Conservation (phyloP, 1,284 basidiomycete species). For the Puccinia sorghi region DNA sequence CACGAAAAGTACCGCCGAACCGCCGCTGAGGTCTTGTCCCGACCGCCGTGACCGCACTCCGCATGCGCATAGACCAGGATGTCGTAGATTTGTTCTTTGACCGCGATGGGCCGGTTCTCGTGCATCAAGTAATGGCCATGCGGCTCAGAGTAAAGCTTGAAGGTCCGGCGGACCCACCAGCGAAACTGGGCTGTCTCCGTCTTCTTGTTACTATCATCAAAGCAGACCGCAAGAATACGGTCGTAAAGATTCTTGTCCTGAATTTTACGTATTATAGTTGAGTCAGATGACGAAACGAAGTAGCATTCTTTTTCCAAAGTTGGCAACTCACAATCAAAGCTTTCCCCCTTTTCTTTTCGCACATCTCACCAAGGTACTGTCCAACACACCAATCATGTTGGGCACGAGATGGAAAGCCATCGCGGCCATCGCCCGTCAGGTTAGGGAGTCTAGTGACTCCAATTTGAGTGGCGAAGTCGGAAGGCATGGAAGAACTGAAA, state of each 20-base stretch:
- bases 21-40: constrained; percentile 67
- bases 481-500: constrained; percentile 27
- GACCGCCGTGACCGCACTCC: constrained; percentile 68
- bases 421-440: constrained; percentile 47
- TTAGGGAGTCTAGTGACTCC: constrained; percentile 39
- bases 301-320: background rate
- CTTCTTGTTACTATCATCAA: constrained; percentile 57
- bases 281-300: background rate
- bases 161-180: constrained; percentile 66
- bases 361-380: constrained; percentile 45
- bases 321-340: constrained; percentile 47
- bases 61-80: constrained; percentile 71
- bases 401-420: constrained; percentile 47
- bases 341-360: constrained; percentile 50
- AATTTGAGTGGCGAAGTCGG: constrained; percentile 38
- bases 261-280: background rate
- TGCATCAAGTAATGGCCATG: constrained; percentile 64
- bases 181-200: constrained; percentile 68
- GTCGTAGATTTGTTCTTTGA: constrained; percentile 73
- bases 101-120: constrained; percentile 69
- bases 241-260: constrained; percentile 49
- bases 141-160: constrained; percentile 45
- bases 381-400: constrained; percentile 49
- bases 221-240: constrained; percentile 44
- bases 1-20: constrained; percentile 67